phyloP scores from a whole-genome alignment of 78 protist genomes.

The Dictyostelium purpureum region DNA sequence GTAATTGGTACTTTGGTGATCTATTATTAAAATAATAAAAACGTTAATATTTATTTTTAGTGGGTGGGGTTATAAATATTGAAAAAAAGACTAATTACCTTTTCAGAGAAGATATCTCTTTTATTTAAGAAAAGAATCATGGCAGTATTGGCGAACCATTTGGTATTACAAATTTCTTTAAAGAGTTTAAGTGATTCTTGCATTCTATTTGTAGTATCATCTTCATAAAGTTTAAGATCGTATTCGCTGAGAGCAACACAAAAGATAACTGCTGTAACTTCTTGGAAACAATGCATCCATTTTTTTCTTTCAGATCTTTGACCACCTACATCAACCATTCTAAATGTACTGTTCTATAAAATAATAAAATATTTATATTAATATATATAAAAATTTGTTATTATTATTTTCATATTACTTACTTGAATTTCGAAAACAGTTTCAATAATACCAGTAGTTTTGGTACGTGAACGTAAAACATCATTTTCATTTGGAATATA shows the following conservation, averaged over 20 bases:
- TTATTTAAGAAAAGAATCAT: constrained; percentile 96
- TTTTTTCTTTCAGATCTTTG: constrained; percentile 95
- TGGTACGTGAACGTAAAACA: constrained; percentile 93
- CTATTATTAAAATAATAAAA: neutral
- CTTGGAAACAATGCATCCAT: constrained; percentile 98
- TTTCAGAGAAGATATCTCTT: constrained; percentile 87
- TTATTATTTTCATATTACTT: constrained; percentile 90
- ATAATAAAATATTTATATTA: constrained; percentile 59
- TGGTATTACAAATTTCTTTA: constrained; percentile 92
- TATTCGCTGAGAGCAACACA: constrained; percentile 91
- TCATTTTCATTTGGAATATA: constrained; percentile 94
- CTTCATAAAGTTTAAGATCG: constrained; percentile 91
- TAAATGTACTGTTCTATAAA: constrained; percentile 31
- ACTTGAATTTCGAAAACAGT: constrained; percentile 77
- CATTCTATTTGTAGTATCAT: constrained; percentile 93
- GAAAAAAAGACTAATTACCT: constrained; percentile 9
- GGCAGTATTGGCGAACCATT: constrained; percentile 93
- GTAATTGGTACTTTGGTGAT: constrained; percentile 72
- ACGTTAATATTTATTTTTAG: neutral
- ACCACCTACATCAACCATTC: constrained; percentile 97
- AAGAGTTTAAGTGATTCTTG: constrained; percentile 93
- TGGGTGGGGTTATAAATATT: neutral
- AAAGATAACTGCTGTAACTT: constrained; percentile 97
- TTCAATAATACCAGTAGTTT: constrained; percentile 96
- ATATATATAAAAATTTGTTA: neutral